Evolutionary conservation across 176 grass and related monocot genomes (phyloP), one percentile per base, ranked within the genome.

Genomic region (Triticum dicoccoides): DNA sequence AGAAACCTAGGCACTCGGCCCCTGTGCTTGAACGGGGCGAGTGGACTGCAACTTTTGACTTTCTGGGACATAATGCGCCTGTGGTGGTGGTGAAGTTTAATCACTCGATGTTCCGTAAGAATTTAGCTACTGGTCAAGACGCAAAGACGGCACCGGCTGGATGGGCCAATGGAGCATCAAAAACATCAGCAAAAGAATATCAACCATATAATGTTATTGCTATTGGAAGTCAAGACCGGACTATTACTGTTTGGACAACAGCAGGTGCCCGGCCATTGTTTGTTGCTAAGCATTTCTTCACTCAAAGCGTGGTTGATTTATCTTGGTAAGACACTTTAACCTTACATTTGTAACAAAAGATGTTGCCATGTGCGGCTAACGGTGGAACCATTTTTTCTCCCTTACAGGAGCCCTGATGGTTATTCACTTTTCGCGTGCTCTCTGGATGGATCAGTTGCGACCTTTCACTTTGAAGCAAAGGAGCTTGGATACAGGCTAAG

Each of bases 11-110:
- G 82, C 97, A 99, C 82, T 99, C 94, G 29, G 97, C 97, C 34
- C 97, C 97, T 29, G 97, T 99, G 64, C 94, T 99, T 77, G 97
- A 99, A 80, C 83, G 97, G 79, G 94, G 97, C 9, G 94, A 99
- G 76, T 99, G 97, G 94, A 86, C 97, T 79, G 97, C 97, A 61
- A 99, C 97, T n/a, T 99, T 99, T 86, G 97, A 99, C 65, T 99
- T 99, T 90, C 92, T 99, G 80, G 97, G 97, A 29, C 97, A 99
- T 80, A 99, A 96, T 21, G 97, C 97, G 0, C 97, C 97, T 78
- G 61, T 99, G 77, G 89, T 99, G 51, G 97, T 91, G 17, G 97
- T 99, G 69, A 99, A 94, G 76, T 99, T 99, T 84, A 99, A 99
- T 80, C 94, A 99, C 58, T 96, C 97, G 6, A 91, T 99, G 94